These are phyloP conservation scores for Wickerhamomyces silvicola DNA, from an alignment of 805 yeast species.

Conservation along the genomic window DNA sequence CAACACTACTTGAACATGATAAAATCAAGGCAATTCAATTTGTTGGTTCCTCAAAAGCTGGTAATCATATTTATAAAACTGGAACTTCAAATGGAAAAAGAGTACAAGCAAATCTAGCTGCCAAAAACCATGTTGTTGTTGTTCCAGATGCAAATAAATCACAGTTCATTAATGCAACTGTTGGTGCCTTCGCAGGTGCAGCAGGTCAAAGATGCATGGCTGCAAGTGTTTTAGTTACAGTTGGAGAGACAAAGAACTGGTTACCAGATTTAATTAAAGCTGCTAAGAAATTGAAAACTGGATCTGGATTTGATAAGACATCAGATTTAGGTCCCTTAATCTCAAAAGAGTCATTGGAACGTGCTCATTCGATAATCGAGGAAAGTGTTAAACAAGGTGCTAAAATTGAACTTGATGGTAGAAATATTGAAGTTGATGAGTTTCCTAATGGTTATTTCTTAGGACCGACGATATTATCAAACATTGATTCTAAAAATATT, in stretches of 20 bases:
- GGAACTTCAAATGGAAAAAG: constrained; percentile 69
- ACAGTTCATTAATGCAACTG: constrained; percentile 58
- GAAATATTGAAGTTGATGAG: constrained; percentile 39
- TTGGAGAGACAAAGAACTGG: constrained; percentile 60
- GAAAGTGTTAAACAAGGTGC: constrained; percentile 55
- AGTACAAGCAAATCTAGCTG: constrained; percentile 72
- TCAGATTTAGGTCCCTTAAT: constrained; percentile 68
- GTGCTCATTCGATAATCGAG: constrained; percentile 47
- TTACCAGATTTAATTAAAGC: constrained; percentile 49
- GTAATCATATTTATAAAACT: constrained; percentile 61
- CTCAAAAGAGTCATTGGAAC: constrained; percentile 46
- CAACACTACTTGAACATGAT: constrained; percentile 62
- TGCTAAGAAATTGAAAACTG: constrained; percentile 50
- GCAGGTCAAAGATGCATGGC: constrained; percentile 87
- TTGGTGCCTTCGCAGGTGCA: constrained; percentile 77
- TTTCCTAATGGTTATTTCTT: constrained; percentile 62
- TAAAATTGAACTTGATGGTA: constrained; percentile 54
- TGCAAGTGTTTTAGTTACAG: constrained; percentile 64
- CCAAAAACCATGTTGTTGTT: constrained; percentile 68
- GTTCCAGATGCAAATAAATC: constrained; percentile 65
- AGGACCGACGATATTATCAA: constrained; percentile 63
- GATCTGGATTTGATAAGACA: constrained; percentile 58
- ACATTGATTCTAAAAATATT: constrained; percentile 56
- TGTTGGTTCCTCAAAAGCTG: constrained; percentile 73
- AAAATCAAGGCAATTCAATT: constrained; percentile 67